These are phyloP conservation scores for Vigna mungo DNA, from an alignment of 306 rosid genomes.

Conservation along the genomic window DNA sequence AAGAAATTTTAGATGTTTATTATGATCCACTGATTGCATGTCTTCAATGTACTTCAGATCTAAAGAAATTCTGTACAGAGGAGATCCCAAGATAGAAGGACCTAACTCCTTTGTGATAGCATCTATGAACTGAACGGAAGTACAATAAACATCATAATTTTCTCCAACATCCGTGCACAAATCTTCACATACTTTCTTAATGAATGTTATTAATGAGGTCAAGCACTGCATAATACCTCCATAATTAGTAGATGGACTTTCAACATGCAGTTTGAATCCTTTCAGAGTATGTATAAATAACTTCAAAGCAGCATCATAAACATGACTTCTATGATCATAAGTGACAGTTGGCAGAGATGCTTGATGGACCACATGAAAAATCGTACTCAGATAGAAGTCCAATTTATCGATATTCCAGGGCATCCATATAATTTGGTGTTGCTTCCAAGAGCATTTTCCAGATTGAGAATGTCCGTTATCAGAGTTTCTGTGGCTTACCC, in stretches of 20 bases:
- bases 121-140: slow-evolving; percentile 59
- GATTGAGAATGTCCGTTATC: slow-evolving; percentile 45
- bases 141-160: slow-evolving; percentile 51
- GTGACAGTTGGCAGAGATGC: slow-evolving; percentile 56
- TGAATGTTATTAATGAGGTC: slow-evolving; percentile 60
- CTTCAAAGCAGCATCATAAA: slow-evolving; percentile 61
- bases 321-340: slow-evolving; percentile 54
- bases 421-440: slow-evolving; percentile 68
- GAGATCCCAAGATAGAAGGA: slow-evolving; percentile 74
- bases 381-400: slow-evolving; percentile 71
- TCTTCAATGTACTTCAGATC: slow-evolving; percentile 61
- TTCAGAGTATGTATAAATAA: slow-evolving; percentile 67
- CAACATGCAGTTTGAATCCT: slow-evolving; percentile 70
- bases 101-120: slow-evolving; percentile 68
- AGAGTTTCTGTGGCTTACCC: slow-evolving; percentile 36
- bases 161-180: slow-evolving; percentile 49
- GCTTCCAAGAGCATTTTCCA: slow-evolving; percentile 65
- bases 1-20: slow-evolving; percentile 48
- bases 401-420: slow-evolving; percentile 74
- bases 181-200: slow-evolving; percentile 60
- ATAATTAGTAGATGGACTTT: slow-evolving; percentile 60
- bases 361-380: slow-evolving; percentile 59
- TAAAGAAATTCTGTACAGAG: slow-evolving; percentile 72
- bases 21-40: slow-evolving; percentile 48
- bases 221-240: slow-evolving; percentile 63